A percentile compares a stretch with the other conserved stretches of the same genome.
Evolutionary conservation across 306 rosid species (phyloP).

Genomic region (Acacia acuminata): DNA sequence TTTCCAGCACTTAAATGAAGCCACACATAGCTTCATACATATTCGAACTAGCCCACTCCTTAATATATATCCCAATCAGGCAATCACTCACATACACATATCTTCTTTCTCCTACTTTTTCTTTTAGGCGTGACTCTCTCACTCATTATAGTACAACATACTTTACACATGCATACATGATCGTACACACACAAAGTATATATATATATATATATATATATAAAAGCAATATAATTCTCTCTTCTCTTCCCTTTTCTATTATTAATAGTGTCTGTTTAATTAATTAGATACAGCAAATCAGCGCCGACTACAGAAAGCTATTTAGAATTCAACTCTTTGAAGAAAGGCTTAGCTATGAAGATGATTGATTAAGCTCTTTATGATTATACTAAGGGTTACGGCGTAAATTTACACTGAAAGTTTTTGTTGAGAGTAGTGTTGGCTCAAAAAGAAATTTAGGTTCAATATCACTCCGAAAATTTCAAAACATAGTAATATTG

Average conservation of each 20-base stretch:
- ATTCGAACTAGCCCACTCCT: constrained; percentile 29
- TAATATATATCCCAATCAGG: constrained; percentile 18
- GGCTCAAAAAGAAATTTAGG: too few relatives aligned
- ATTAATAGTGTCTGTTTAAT: not conserved
- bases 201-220: too few relatives aligned
- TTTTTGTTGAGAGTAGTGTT: too few relatives aligned
- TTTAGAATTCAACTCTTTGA: constrained; percentile 5
- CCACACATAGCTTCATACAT: constrained; percentile 25
- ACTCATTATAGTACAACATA: constrained; percentile 10
- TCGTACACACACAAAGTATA: not conserved
- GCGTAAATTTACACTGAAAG: too few relatives aligned
- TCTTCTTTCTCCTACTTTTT: constrained; percentile 38
- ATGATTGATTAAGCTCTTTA: not conserved
- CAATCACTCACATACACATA: not conserved
- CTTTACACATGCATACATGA: constrained; percentile 10
- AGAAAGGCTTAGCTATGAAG: constrained; percentile 8
- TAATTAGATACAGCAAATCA: constrained; percentile 8
- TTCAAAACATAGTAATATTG: too few relatives aligned
- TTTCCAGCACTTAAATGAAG: constrained; percentile 28
- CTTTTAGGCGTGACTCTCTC: constrained; percentile 57
- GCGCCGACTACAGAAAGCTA: constrained; percentile 31
- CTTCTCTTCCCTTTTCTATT: not conserved
- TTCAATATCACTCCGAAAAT: too few relatives aligned
- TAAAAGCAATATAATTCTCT: not conserved
- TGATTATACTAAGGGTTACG: not conserved